Base-by-base conservation (phyloP, 2,329 filamentous ascomycete species). In the Falciphora oryzae region DNA sequence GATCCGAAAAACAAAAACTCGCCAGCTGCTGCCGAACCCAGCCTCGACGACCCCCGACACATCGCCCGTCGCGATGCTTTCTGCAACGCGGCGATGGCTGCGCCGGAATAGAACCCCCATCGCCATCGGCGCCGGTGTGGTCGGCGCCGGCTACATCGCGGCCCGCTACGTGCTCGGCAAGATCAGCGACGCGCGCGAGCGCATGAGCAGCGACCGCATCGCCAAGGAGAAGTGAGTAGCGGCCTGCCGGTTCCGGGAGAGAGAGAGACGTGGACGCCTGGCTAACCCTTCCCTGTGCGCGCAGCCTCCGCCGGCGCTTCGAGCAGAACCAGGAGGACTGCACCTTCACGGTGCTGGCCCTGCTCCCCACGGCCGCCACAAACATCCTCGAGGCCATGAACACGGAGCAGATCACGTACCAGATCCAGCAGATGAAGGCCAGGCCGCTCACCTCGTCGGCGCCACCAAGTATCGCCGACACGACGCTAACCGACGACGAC, bases 311-410 rank as follows among this genome's bases (percentile, higher is more conserved):
- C 63, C 90, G 95, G 66, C 91, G 95, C 73, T 99, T 99, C 79
- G 92, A 98, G 76, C 95, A 99, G 78, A 99, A 99, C 77, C 95
- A 99, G 75, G 94, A 97, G 75, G 95, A 99, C 78, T 99, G 95
- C 79, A 97, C 94, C 61, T 97, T 96, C 75, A 99, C 95, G 53
- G 93, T 98, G 59, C 88, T 98, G n/a, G 95, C 94, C 35, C 87
- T 99, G 64, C 84, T 99, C 13, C 95, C 95, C 5, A 96, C 94
- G 44, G 91, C 93, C 8, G 93, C 93, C 29, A 88, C 95, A 69
- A 94, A 96, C 74, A 90, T 99, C 71, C 82, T 97, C 72, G 88
- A 92, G 70, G 88, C 90, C 38, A 86, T 98, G 71, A 92, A 96
- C 63, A 96, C 96, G 58, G 95, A 99, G 76, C 88, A 91, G 72